These are phyloP conservation scores for Zymoseptoria passerinii DNA, from an alignment of 2,329 filamentous ascomycete genomes.

Conservation along the genomic window DNA sequence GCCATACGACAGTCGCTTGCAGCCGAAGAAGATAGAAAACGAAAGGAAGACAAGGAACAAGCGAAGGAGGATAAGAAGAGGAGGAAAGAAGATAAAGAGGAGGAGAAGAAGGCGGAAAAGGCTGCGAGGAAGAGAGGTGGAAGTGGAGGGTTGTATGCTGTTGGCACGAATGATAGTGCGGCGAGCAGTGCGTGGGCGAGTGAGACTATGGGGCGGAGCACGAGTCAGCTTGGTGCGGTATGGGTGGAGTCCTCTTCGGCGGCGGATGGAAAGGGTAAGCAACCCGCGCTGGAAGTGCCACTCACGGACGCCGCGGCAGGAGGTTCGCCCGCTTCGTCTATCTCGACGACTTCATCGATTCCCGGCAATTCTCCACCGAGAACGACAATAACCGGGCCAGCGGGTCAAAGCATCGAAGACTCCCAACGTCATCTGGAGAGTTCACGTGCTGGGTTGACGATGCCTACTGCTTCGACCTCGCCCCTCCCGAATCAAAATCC, in stretches of 20 bases:
- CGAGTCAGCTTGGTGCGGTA: constrained; percentile 46
- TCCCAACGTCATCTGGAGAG: constrained; percentile 41
- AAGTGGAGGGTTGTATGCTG: constrained; percentile 47
- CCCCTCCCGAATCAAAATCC: background rate
- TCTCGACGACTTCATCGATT: background rate
- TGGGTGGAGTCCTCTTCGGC: background rate
- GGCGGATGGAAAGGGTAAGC: constrained; percentile 40
- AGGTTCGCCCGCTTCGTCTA: constrained; percentile 1
- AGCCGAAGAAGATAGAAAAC: constrained; percentile 85
- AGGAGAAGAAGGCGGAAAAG: constrained; percentile 59
- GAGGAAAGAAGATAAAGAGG: constrained; percentile 64
- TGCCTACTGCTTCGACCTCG: background rate
- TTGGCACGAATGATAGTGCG: constrained; percentile 27
- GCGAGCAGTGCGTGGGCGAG: constrained; percentile 25
- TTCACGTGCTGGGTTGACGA: constrained; percentile 29
- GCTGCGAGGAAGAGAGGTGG: constrained; percentile 56
- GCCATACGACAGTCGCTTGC: constrained; percentile 86
- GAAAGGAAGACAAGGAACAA: constrained; percentile 71
- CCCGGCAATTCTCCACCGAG: constrained; percentile 7
- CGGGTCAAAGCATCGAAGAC: constrained; percentile 19
- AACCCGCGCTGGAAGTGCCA: constrained; percentile 34
- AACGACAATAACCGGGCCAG: background rate
- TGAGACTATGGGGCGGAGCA: constrained; percentile 28
- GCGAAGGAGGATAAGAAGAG: constrained; percentile 77
- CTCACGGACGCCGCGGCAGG: no score